Conservation (phyloP, 1,284 basidiomycete genomes). For the Trametes hirsuta region DNA sequence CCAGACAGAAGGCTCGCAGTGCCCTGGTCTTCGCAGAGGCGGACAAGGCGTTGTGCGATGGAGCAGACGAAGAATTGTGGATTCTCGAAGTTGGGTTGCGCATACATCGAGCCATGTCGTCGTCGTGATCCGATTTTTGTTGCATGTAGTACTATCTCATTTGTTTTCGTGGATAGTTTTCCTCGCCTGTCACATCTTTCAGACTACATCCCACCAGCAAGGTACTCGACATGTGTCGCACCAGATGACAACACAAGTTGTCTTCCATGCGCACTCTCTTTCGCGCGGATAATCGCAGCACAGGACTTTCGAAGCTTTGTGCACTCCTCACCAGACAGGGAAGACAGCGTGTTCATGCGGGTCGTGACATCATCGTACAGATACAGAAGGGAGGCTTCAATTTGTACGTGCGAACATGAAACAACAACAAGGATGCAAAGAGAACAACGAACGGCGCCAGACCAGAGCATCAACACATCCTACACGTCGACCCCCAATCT, state of each 20-base stretch:
- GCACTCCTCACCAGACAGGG: neutral
- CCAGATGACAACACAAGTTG: neutral
- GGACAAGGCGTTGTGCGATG: constrained; percentile 95
- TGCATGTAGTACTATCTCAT: neutral
- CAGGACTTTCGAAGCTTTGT: neutral
- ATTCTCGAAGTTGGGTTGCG: constrained; percentile 85
- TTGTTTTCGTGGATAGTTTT: neutral
- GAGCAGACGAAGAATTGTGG: constrained; percentile 98
- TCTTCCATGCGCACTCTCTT: neutral
- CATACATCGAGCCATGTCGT: constrained; percentile 63
- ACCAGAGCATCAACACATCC: constrained; percentile 24
- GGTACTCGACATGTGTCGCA: neutral
- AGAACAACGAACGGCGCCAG: constrained; percentile 21
- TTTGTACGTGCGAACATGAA: constrained; percentile 27
- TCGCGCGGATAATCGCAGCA: too few species aligned
- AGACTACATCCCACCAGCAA: too few species aligned
- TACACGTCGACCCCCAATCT: constrained; percentile 18
- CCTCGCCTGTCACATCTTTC: too few species aligned
- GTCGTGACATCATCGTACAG: constrained; percentile 16
- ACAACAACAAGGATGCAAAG: constrained; percentile 26
- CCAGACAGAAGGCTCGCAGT: constrained; percentile 82
- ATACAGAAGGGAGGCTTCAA: constrained; percentile 21
- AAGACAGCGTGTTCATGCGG: neutral
- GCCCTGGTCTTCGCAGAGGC: constrained; percentile 91
- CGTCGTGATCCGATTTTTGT: neutral